Evolutionary conservation across 2,329 filamentous ascomycete species (phyloP).

Genomic region (Ascochyta rabiei): DNA sequence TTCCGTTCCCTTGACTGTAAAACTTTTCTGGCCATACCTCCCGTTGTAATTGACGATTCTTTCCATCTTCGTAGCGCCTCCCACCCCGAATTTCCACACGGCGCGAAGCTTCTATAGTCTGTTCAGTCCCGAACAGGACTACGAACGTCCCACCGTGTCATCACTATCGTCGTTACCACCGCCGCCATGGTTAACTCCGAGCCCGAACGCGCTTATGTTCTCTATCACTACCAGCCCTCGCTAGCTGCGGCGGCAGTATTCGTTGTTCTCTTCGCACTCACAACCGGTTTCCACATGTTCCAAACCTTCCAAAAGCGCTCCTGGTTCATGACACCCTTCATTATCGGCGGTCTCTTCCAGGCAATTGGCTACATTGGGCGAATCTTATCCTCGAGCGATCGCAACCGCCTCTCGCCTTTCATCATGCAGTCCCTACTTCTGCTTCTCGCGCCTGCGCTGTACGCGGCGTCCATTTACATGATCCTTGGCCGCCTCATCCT

Average conservation of each 20-base stretch:
- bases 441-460: slow-evolving; percentile 54
- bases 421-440: slow-evolving; percentile 53
- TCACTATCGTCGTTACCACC: slow-evolving; percentile 11
- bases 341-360: slow-evolving; percentile 61
- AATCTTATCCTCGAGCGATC: slow-evolving; percentile 45
- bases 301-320: slow-evolving; percentile 51
- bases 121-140: too few species aligned
- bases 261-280: slow-evolving; percentile 52
- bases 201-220: slow-evolving; percentile 36
- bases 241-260: slow-evolving; percentile 56
- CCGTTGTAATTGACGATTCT: background rate
- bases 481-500: slow-evolving; percentile 54
- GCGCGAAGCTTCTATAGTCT: too few species aligned
- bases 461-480: slow-evolving; percentile 58
- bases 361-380: slow-evolving; percentile 58
- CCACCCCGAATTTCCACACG: background rate
- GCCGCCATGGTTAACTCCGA: slow-evolving; percentile 50
- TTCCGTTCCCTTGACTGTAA: background rate
- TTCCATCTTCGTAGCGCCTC: background rate
- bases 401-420: slow-evolving; percentile 44
- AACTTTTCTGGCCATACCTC: background rate
- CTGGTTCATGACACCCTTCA: slow-evolving; percentile 60
- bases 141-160: background rate
- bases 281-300: slow-evolving; percentile 51
- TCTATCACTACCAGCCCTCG: slow-evolving; percentile 51